Base-by-base conservation (phyloP, 1,284 basidiomycete species). In the Agroathelia rolfsii region DNA sequence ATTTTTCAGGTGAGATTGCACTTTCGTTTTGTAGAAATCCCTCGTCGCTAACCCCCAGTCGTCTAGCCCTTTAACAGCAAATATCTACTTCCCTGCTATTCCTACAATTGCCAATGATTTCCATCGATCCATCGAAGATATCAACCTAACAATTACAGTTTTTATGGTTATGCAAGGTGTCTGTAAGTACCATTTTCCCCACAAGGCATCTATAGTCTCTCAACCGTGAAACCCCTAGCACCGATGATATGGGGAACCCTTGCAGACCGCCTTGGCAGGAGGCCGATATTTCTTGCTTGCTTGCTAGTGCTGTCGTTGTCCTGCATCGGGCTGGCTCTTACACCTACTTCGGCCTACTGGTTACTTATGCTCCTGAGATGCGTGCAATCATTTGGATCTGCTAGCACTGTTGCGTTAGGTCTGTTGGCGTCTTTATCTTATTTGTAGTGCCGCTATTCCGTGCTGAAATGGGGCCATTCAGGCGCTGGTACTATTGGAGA, bases 21-120 rank as follows among this genome's bases (percentile, higher is more conserved):
- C 17, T 8, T 16, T 7, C 19, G 9, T 18, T 25, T n/a, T 24
- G 3, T 24, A 8, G n/a, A 24, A 24, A 24, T n/a, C 8, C 22
- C n/a, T 24, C n/a, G 22, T 24, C 8, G 22, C n/a, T n/a, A n/a
- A n/a, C n/a, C n/a, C 9, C 28, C 19, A 8, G 3, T 17, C 21
- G 17, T 19, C 1, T 32, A 66, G 64, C 34, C 64, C 65, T 7
- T 43, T 72, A 21, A 62, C 69, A 0, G 58, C 64, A 1, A 71
- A 69, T 34, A 68, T 69, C 23, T 74, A 68, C 44, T 61, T 71
- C 36, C 68, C 69, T 4, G 66, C 64, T 3, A 66, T 74, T 17
- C 69, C 69, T 0, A 51, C 54, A 3, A 57, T 74, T 11, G 53
- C 66, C 0, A 30, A 41, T 5, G 63, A 55, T 2, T 64, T 74